Conservation (phyloP, 1,139 yeast species). For the Scheffersomyces stambukii region DNA sequence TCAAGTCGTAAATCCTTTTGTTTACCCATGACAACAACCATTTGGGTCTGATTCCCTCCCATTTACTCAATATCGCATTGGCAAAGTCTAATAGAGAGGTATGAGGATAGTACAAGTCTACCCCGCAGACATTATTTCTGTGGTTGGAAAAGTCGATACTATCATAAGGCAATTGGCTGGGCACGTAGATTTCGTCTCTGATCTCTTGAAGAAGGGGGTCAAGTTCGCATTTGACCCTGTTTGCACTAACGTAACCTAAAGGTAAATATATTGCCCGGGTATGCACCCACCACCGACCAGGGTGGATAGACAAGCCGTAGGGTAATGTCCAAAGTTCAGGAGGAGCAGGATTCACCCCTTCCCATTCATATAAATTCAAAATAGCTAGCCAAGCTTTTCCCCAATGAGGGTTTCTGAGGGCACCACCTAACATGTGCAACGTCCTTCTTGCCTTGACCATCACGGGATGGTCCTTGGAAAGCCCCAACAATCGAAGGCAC, state of each 20-base stretch:
- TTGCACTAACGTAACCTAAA: slow-evolving; percentile 72
- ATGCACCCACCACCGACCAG: slow-evolving; percentile 99
- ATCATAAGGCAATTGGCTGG: slow-evolving; percentile 51
- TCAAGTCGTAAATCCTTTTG: slow-evolving; percentile 53
- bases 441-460: slow-evolving; percentile 75
- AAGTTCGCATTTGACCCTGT: slow-evolving; percentile 51
- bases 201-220: slow-evolving; percentile 62
- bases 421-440: slow-evolving; percentile 77
- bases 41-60: slow-evolving; percentile 72
- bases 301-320: slow-evolving; percentile 76
- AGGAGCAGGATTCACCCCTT: slow-evolving; percentile 97
- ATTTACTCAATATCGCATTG: slow-evolving; percentile 56
- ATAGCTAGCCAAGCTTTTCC: slow-evolving; percentile 89
- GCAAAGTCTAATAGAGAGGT: slow-evolving; percentile 60
- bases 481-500: slow-evolving; percentile 69
- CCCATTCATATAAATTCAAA: slow-evolving; percentile 84
- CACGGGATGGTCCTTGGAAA: slow-evolving; percentile 71
- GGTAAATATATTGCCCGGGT: slow-evolving; percentile 91
- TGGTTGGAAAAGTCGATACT: slow-evolving; percentile 63
- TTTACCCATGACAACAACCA: slow-evolving; percentile 62
- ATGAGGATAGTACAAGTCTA: slow-evolving; percentile 93
- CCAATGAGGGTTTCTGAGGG: slow-evolving; percentile 92
- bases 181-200: slow-evolving; percentile 69
- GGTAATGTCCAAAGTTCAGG: slow-evolving; percentile 94
- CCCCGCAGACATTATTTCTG: slow-evolving; percentile 85